Evolutionary conservation across 176 grass and related monocot species (phyloP).

Genomic region (Saccharum officinarum): DNA sequence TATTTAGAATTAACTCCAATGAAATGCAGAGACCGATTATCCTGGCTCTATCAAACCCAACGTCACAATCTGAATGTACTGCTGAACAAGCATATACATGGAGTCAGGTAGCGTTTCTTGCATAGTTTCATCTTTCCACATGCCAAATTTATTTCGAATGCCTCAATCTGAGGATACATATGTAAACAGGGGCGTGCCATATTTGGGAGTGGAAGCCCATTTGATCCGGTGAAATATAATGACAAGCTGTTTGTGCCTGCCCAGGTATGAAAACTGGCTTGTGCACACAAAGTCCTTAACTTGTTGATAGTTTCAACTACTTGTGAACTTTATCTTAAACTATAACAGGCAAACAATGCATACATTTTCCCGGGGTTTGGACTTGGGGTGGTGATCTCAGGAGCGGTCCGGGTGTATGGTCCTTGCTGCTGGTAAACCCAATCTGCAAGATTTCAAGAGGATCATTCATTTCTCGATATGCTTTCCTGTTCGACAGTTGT

Average conservation of each 20-base stretch:
- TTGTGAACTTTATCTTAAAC: conserved; percentile 19
- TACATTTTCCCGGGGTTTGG: conserved; percentile 97
- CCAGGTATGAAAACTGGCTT: conserved; percentile 48
- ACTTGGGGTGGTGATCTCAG: conserved; percentile 80
- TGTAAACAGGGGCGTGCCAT: conserved; percentile 61
- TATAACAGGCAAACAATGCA: conserved; percentile 85
- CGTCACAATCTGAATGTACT: conserved; percentile 83
- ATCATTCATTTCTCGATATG: background rate
- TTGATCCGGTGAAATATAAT: conserved; percentile 86
- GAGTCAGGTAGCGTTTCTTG: conserved; percentile 64
- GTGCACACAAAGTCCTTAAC: background rate
- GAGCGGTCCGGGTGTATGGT: conserved; percentile 81
- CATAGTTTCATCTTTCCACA: background rate
- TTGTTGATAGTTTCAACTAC: conserved; percentile 12
- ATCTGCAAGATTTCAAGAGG: background rate
- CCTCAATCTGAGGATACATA: background rate
- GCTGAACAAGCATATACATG: conserved; percentile 89
- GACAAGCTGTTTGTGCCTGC: conserved; percentile 68
- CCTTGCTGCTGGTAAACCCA: conserved; percentile 77
- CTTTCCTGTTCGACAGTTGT: background rate
- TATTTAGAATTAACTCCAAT: conserved; percentile 12
- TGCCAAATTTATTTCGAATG: background rate
- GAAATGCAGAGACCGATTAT: conserved; percentile 81
- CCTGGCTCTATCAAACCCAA: conserved; percentile 85
- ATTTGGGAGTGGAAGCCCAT: conserved; percentile 96